These are phyloP conservation scores for Albophoma yamanashiensis DNA, from an alignment of 2,329 filamentous ascomycete genomes.

Conservation along the genomic window DNA sequence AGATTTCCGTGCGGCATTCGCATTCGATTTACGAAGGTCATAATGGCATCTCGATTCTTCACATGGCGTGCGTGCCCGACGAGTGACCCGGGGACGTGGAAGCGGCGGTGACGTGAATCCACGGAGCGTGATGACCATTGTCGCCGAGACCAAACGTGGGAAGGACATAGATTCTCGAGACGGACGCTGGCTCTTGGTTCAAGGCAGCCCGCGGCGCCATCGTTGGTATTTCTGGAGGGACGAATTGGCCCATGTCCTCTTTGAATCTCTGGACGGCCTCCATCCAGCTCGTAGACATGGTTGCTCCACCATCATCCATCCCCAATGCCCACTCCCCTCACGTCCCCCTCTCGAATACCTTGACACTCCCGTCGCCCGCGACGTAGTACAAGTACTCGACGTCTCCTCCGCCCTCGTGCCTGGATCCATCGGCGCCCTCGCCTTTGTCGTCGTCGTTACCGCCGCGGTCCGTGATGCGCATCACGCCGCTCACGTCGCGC, in stretches of 20 bases:
- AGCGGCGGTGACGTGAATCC: not conserved
- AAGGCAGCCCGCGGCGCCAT: not conserved
- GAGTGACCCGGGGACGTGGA: constrained; percentile 7
- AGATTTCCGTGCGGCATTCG: constrained; percentile 16
- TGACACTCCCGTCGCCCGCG: constrained; percentile 65
- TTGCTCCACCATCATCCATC: not conserved
- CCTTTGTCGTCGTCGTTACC: constrained; percentile 12
- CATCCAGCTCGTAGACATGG: not conserved
- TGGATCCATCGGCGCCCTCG: constrained; percentile 9
- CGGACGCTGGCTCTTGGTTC: not conserved
- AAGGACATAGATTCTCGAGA: not conserved
- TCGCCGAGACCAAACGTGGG: not conserved
- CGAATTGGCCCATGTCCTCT: not conserved
- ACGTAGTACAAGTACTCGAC: constrained; percentile 76
- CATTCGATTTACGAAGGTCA: constrained; percentile 19
- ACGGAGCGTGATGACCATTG: not conserved
- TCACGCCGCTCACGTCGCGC: constrained; percentile 79
- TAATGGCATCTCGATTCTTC: constrained; percentile 24
- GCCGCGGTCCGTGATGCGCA: constrained; percentile 58
- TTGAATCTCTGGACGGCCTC: not conserved
- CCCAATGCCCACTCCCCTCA: constrained; percentile 4
- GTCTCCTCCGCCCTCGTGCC: constrained; percentile 23
- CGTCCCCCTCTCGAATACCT: constrained; percentile 70
- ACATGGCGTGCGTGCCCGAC: not conserved
- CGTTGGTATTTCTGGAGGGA: not conserved